phyloP scores from a whole-genome alignment of 495 filamentous ascomycete species.

The Penicillium maclennaniae region DNA sequence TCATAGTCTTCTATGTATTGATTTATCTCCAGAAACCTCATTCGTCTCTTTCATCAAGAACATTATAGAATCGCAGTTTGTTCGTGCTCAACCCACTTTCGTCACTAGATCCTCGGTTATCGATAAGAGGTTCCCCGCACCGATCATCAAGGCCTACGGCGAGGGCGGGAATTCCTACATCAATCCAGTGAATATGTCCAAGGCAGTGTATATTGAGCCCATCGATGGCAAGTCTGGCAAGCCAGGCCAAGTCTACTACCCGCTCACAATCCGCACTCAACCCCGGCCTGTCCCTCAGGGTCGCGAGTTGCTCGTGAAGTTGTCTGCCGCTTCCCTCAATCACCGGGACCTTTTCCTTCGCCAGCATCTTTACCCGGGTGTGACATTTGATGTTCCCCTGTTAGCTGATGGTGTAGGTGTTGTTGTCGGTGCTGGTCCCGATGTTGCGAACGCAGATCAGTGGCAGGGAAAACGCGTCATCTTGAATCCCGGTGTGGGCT shows the following conservation, averaged over 20 bases:
- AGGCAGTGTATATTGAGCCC: constrained; percentile 45
- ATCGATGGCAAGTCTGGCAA: constrained; percentile 65
- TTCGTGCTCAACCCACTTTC: neutral
- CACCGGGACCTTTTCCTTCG: constrained; percentile 91
- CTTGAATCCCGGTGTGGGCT: constrained; percentile 69
- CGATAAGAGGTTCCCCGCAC: constrained; percentile 19
- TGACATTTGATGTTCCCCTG: constrained; percentile 70
- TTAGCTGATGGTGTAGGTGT: constrained; percentile 74
- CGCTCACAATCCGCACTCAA: constrained; percentile 57
- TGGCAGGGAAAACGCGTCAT: constrained; percentile 68
- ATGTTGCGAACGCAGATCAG: constrained; percentile 38
- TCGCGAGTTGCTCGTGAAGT: constrained; percentile 61
- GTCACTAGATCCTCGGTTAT: constrained; percentile 14
- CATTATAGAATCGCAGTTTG: neutral
- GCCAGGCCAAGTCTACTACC: constrained; percentile 77
- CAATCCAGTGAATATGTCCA: constrained; percentile 45
- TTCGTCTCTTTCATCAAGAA: neutral
- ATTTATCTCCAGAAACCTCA: neutral
- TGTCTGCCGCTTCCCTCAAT: constrained; percentile 79
- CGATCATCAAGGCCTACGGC: neutral
- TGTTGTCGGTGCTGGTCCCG: constrained; percentile 60
- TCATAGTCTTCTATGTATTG: neutral
- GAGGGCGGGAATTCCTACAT: neutral
- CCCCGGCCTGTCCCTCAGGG: constrained; percentile 59
- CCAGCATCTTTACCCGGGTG: constrained; percentile 82